Base-by-base conservation (phyloP, 139 green algal species). In the Chlorella sp. region DNA sequence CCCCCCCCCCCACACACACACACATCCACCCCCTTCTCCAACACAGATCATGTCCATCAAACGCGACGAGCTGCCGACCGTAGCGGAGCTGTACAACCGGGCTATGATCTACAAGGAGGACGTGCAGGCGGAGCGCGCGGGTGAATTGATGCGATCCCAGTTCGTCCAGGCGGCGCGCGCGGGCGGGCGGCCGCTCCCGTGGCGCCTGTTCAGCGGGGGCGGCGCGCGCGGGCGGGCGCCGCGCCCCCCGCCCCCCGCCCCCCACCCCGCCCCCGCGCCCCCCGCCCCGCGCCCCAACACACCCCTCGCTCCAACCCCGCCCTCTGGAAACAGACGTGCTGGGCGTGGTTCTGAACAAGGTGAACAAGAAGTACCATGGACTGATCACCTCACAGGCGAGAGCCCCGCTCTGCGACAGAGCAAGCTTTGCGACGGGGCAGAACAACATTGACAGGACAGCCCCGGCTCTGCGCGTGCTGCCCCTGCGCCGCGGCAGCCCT, bases 341-440 rank as follows among this genome's bases (percentile, higher is more conserved):
- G 58, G 90, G 89, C 8, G 64, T 92, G 31, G 58, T 90, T 6
- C 38, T 95, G 9, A 95, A 93, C 83, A 84, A 87, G 79, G 73
- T 91, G 50, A 72, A 79, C 5, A 51, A 51, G 27, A 64, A 46
- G 29, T 71, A 84, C 19, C 67, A 72, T 25, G 73, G 55, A 11
- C 51, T 82, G 55, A 71, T 87, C 45, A 75, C 43, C 17, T 3
- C 43, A 0, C 77, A 89, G 77, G 50, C 77, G 68, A n/a, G n/a
- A n/a, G n/a, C n/a, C n/a, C n/a, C n/a, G n/a, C n/a, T n/a, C n/a
- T n/a, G n/a, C n/a, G n/a, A n/a, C n/a, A n/a, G n/a, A n/a, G n/a
- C n/a, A n/a, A n/a, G n/a, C n/a, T n/a, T n/a, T n/a, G n/a, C n/a
- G n/a, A n/a, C n/a, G n/a, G n/a, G n/a, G n/a, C n/a, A n/a, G n/a